Conservation (phyloP, 176 grass and related monocot species). For the Eleusine coracana region DNA sequence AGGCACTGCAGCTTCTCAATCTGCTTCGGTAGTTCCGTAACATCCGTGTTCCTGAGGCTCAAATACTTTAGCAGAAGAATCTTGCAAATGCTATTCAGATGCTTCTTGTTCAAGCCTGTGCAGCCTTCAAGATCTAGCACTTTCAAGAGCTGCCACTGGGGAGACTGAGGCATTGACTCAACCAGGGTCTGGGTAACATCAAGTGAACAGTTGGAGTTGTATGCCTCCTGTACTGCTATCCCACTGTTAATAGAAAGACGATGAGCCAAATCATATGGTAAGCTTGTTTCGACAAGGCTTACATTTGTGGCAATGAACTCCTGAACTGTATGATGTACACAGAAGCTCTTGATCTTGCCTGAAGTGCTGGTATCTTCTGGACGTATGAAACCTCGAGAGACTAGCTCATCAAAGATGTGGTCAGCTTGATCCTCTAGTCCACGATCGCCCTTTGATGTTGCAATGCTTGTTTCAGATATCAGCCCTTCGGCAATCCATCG, state of each 20-base stretch:
- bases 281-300: neutral
- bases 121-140: conserved; percentile 46
- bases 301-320: neutral
- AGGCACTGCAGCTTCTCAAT: conserved; percentile 24
- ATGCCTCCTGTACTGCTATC: neutral
- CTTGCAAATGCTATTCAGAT: conserved; percentile 33
- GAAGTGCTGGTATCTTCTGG: neutral
- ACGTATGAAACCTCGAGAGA: neutral
- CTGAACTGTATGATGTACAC: neutral
- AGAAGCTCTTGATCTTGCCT: conserved; percentile 21
- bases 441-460: too few species aligned
- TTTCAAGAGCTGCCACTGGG: conserved; percentile 1
- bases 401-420: accelerated
- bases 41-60: conserved; percentile 34
- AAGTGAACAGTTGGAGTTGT: accelerated
- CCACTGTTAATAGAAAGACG: neutral
- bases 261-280: neutral
- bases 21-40: conserved; percentile 13
- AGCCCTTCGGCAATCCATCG: conserved; percentile 25
- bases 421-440: neutral
- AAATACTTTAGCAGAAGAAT: conserved; percentile 40
- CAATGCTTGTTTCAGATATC: neutral
- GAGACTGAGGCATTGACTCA: neutral
- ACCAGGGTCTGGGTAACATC: neutral
- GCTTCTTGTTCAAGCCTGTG: neutral